A percentile compares a stretch with the other conserved stretches of the same genome.
phyloP scores from a whole-genome alignment of 2,329 filamentous ascomycete genomes.

The Colletotrichum phormii region DNA sequence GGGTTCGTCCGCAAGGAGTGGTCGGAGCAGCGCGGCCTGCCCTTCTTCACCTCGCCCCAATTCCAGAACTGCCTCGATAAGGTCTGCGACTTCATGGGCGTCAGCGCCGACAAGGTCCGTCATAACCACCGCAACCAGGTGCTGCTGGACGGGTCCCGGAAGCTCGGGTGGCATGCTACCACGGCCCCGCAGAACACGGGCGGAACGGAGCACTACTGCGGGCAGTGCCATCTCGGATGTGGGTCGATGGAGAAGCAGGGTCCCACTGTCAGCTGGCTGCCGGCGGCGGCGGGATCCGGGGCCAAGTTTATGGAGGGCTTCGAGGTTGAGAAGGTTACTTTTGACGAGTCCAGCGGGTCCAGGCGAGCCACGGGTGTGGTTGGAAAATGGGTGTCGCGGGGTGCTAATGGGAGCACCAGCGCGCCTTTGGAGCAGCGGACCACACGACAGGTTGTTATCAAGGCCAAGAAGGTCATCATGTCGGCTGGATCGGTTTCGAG shows the following conservation, averaged over 20 bases:
- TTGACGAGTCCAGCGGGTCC: constrained; percentile 63
- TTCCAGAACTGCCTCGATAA: constrained; percentile 85
- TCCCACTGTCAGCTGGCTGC: constrained; percentile 80
- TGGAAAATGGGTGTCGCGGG: constrained; percentile 81
- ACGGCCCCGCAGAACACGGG: constrained; percentile 84
- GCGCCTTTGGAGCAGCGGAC: constrained; percentile 59
- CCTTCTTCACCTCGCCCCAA: constrained; percentile 78
- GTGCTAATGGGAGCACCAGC: constrained; percentile 68
- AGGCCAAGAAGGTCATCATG: constrained; percentile 84
- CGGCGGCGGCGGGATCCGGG: constrained; percentile 81
- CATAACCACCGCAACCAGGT: constrained; percentile 80
- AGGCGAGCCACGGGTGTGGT: constrained; percentile 76
- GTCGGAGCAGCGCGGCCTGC: constrained; percentile 73
- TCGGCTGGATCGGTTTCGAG: constrained; percentile 81
- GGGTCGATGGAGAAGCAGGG: constrained; percentile 81
- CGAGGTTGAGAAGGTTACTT: constrained; percentile 75
- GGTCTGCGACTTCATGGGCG: constrained; percentile 84
- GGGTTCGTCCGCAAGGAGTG: constrained; percentile 84
- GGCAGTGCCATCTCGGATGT: constrained; percentile 71
- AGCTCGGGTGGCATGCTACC: constrained; percentile 77
- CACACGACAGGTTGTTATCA: constrained; percentile 75
- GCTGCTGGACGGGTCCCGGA: constrained; percentile 79
- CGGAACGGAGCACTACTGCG: constrained; percentile 79
- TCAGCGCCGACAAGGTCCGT: constrained; percentile 70
- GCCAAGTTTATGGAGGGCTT: constrained; percentile 89